phyloP scores from a whole-genome alignment of 805 yeast genomes.

The Lipomyces yamadae region DNA sequence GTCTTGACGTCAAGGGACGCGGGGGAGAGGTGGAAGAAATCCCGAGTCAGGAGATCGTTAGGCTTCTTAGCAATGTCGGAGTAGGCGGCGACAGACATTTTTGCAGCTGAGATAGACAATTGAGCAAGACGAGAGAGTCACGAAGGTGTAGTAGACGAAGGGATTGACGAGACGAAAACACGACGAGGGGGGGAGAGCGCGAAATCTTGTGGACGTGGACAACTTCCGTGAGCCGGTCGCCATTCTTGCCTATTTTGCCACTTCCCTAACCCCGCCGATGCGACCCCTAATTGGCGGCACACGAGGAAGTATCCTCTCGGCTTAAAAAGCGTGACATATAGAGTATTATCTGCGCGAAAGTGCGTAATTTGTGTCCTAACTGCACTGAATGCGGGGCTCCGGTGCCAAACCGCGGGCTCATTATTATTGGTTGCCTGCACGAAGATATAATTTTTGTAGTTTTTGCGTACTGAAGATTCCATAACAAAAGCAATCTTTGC shows the following conservation, averaged over 20 bases:
- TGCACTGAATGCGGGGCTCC: not conserved
- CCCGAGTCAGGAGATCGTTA: conserved; percentile 86
- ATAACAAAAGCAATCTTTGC: not conserved
- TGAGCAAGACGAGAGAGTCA: not conserved
- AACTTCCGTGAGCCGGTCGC: not conserved
- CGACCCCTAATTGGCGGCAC: not conserved
- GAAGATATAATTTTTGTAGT: too few species aligned
- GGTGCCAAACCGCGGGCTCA: too few species aligned
- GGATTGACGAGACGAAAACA: not conserved
- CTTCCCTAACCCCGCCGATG: not conserved
- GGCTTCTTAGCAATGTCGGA: conserved; percentile 91
- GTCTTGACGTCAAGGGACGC: conserved; percentile 90
- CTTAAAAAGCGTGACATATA: too few species aligned
- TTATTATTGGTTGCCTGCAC: too few species aligned
- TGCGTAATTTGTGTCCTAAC: not conserved
- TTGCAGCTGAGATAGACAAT: conserved; percentile 23
- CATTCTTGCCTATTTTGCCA: not conserved
- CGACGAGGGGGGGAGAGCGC: not conserved
- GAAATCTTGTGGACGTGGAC: not conserved
- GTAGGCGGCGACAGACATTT: conserved; percentile 86
- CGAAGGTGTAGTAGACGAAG: conserved; percentile 2
- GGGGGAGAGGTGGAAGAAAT: conserved; percentile 89
- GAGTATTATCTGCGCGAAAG: too few species aligned
- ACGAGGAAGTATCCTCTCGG: not conserved
- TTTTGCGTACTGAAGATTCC: too few species aligned